phyloP scores from a whole-genome alignment of 2,329 filamentous ascomycete species.

The Raffaelea deltoideospora region DNA sequence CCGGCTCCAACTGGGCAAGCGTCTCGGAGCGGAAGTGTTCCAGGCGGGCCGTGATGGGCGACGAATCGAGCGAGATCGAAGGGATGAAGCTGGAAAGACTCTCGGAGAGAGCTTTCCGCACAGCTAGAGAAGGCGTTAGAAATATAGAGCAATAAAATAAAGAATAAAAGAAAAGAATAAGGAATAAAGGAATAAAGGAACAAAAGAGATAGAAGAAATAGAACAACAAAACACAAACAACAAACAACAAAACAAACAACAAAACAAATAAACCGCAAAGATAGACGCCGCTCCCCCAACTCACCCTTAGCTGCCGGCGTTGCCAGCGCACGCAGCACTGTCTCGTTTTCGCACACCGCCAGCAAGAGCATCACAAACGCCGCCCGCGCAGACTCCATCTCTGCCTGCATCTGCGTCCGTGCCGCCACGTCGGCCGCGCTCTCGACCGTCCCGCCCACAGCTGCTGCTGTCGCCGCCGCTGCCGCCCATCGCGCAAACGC shows the following conservation, averaged over 20 bases:
- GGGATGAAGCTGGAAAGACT: conserved; percentile 38
- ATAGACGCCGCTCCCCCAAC: conserved; percentile 8
- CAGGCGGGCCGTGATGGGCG: conserved; percentile 36
- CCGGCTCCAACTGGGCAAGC: conserved; percentile 37
- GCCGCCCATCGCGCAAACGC: conserved; percentile 30
- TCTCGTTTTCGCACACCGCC: conserved; percentile 43
- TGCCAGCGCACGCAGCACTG: conserved; percentile 37
- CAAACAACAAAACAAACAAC: background rate
- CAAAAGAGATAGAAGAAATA: background rate
- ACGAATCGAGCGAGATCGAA: conserved; percentile 39
- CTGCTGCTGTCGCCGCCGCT: conserved; percentile 29
- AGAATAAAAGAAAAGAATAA: background rate
- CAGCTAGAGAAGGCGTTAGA: conserved; percentile 19
- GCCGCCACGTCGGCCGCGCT: conserved; percentile 17
- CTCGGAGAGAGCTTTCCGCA: conserved; percentile 32
- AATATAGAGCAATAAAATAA: background rate
- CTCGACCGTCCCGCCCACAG: no score
- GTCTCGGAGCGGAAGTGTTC: conserved; percentile 44
- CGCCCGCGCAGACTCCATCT: conserved; percentile 44
- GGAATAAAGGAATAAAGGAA: conserved; percentile 14
- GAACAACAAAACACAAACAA: background rate
- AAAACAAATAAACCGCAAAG: conserved; percentile 11
- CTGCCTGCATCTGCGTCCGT: conserved; percentile 29
- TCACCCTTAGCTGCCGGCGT: conserved; percentile 38
- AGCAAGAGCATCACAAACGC: conserved; percentile 50